Evolutionary conservation across 306 rosid species (phyloP).

Genomic region (Mucuna pruriens): DNA sequence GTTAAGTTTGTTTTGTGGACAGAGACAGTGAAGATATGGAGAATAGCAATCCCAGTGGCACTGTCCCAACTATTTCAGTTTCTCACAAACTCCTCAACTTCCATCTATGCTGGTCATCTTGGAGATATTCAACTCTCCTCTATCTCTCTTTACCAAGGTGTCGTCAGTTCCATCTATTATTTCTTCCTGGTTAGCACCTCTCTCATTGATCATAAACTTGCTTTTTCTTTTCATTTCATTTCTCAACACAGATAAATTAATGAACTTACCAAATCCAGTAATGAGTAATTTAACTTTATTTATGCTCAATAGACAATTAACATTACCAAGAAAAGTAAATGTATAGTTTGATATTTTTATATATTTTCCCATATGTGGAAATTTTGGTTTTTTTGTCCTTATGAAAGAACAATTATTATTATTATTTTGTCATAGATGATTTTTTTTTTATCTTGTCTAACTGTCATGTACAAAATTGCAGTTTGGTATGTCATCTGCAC

Average conservation of each 20-base stretch:
- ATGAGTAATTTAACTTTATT: neutral
- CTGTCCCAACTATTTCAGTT: constrained; percentile 48
- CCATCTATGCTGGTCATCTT: constrained; percentile 74
- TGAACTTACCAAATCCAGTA: neutral
- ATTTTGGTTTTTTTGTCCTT: neutral
- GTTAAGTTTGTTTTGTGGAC: constrained; percentile 38
- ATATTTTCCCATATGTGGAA: neutral
- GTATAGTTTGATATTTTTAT: neutral
- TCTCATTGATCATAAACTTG: too few species aligned
- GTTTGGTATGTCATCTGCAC: constrained; percentile 75
- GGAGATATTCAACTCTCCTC: constrained; percentile 77
- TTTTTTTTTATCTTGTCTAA: constrained; percentile 30
- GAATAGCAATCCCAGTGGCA: constrained; percentile 58
- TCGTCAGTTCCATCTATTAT: constrained; percentile 51
- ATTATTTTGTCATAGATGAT: neutral
- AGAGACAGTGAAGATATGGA: constrained; percentile 61
- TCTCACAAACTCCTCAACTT: constrained; percentile 44
- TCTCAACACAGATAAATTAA: neutral
- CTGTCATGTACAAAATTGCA: constrained; percentile 8
- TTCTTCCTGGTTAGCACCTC: constrained; percentile 46
- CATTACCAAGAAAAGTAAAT: neutral
- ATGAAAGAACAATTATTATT: neutral
- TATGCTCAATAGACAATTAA: neutral
- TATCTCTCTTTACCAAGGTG: constrained; percentile 53
- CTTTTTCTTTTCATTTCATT: neutral